A percentile compares a stretch with the other conserved stretches of the same genome.
Conservation (phyloP, 2,329 filamentous ascomycete species). For the Aspergillus aculeatus region DNA sequence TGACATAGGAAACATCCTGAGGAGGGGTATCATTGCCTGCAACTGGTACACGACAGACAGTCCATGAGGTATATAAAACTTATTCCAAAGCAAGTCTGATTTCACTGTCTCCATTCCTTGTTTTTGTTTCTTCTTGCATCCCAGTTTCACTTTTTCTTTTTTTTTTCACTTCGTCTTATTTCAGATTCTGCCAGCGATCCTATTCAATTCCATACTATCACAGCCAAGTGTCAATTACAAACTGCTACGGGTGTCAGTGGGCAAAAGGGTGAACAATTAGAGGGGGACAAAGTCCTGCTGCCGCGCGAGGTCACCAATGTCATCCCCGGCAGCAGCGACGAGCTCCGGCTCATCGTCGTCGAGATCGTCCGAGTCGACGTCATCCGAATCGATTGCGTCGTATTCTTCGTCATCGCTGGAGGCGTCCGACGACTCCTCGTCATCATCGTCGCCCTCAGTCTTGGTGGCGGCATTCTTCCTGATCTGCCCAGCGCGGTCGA, state of each 20-base stretch:
- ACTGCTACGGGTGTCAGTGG: constrained; percentile 17
- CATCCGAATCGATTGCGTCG: constrained; percentile 66
- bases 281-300: constrained; percentile 56
- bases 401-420: constrained; percentile 76
- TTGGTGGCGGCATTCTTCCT: constrained; percentile 55
- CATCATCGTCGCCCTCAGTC: constrained; percentile 43
- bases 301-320: constrained; percentile 49
- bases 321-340: constrained; percentile 34
- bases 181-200: not conserved
- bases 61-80: constrained; percentile 4
- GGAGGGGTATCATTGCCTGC: constrained; percentile 11
- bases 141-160: not conserved
- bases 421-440: constrained; percentile 64
- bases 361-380: constrained; percentile 65
- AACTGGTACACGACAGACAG: constrained; percentile 4
- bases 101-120: not conserved
- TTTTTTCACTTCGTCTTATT: not conserved
- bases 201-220: not conserved
- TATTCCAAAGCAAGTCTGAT: not conserved
- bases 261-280: constrained; percentile 25
- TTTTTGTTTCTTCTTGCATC: not conserved
- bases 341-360: constrained; percentile 46
- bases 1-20: not conserved
- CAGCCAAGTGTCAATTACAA: constrained; percentile 11
- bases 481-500: constrained; percentile 81